These are phyloP conservation scores for Scopulariopsis brevicaulis DNA, from an alignment of 2,329 filamentous ascomycete species.

Conservation along the genomic window DNA sequence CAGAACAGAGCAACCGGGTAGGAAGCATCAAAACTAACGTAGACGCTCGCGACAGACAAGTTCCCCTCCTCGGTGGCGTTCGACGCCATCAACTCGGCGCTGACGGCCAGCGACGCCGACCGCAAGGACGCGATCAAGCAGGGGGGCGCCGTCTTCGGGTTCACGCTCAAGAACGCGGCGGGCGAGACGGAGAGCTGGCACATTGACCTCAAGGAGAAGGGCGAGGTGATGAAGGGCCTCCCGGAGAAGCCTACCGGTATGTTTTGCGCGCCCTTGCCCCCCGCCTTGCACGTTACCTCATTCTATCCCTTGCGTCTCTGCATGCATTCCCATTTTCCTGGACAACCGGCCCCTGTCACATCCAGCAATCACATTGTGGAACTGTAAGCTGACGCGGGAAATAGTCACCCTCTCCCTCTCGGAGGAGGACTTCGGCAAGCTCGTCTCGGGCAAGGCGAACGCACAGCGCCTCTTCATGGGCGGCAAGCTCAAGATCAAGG, in stretches of 20 bases:
- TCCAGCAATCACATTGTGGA: neutral
- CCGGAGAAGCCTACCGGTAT: slow-evolving; percentile 75
- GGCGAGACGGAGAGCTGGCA: slow-evolving; percentile 82
- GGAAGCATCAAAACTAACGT: neutral
- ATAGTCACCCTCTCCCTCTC: slow-evolving; percentile 75
- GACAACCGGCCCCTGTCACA: neutral
- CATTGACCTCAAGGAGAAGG: slow-evolving; percentile 88
- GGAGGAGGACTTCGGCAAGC: slow-evolving; percentile 75
- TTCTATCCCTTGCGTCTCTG: neutral
- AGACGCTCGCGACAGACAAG: slow-evolving; percentile 40
- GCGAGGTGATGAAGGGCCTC: slow-evolving; percentile 66
- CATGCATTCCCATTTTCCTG: neutral
- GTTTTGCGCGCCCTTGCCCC: slow-evolving; percentile 17
- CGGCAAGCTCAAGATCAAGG: slow-evolving; percentile 98
- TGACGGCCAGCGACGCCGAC: slow-evolving; percentile 58
- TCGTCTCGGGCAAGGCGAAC: slow-evolving; percentile 81
- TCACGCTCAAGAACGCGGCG: slow-evolving; percentile 78
- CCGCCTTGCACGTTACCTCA: too few relatives aligned
- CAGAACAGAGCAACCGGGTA: too few relatives aligned
- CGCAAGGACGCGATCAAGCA: slow-evolving; percentile 84
- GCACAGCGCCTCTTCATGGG: slow-evolving; percentile 94
- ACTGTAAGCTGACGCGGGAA: neutral
- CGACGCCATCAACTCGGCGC: slow-evolving; percentile 68
- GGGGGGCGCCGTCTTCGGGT: slow-evolving; percentile 78
- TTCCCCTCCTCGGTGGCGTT: slow-evolving; percentile 90